Evolutionary conservation across 2,329 filamentous ascomycete species (phyloP).

Genomic region (Thermothelomyces thermophilus): DNA sequence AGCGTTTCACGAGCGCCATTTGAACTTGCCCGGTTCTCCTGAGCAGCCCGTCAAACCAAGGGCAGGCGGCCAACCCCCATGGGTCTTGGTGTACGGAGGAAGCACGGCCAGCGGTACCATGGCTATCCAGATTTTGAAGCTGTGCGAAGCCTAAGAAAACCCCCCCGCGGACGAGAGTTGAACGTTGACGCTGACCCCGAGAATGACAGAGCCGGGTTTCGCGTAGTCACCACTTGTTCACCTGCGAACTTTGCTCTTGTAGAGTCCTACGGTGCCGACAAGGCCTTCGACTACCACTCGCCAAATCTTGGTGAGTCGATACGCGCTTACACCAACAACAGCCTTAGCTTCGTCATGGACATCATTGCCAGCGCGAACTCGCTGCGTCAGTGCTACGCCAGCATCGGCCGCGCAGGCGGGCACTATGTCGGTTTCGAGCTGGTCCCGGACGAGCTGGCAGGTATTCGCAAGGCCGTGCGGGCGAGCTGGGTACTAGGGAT

Average conservation of each 20-base stretch:
- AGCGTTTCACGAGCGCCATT: conserved; percentile 15
- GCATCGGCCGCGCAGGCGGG: conserved; percentile 32
- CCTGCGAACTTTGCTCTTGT: conserved; percentile 32
- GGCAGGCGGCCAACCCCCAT: neutral
- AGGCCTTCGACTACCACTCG: conserved; percentile 35
- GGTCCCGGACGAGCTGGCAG: neutral
- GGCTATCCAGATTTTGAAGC: conserved; percentile 25
- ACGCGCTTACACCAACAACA: conserved; percentile 32
- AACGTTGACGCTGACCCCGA: too few species aligned
- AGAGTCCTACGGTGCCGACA: conserved; percentile 34
- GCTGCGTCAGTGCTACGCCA: conserved; percentile 32
- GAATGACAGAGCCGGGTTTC: neutral
- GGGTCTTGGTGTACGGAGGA: conserved; percentile 24
- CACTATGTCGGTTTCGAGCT: conserved; percentile 15
- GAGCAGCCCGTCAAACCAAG: neutral
- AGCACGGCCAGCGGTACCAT: conserved; percentile 20
- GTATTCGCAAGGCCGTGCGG: neutral
- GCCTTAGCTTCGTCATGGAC: conserved; percentile 34
- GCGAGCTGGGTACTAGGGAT: neutral
- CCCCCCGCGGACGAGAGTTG: too few species aligned
- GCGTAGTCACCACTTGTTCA: conserved; percentile 25
- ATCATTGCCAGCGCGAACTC: conserved; percentile 30
- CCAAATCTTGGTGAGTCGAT: conserved; percentile 28
- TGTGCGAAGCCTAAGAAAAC: conserved; percentile 15
- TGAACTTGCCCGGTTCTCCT: conserved; percentile 19